phyloP scores from a whole-genome alignment of 2,329 filamentous ascomycete genomes.

The Venturia carpophila region DNA sequence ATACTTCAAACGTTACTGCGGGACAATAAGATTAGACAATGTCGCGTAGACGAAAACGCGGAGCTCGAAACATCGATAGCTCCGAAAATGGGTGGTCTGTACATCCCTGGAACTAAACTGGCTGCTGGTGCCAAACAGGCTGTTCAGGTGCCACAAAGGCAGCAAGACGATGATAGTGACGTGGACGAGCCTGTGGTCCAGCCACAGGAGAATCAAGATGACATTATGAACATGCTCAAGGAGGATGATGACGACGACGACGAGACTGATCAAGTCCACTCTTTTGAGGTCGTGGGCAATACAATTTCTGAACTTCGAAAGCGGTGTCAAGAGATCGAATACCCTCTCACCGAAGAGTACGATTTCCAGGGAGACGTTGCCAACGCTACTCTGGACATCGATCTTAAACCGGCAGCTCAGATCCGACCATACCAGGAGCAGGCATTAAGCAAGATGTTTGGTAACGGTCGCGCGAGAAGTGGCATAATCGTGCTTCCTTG shows the following conservation, averaged over 20 bases:
- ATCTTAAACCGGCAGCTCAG: conserved; percentile 78
- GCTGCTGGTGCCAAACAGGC: conserved; percentile 81
- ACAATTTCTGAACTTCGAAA: conserved; percentile 83
- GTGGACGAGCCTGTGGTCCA: conserved; percentile 18
- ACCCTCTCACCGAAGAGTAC: conserved; percentile 91
- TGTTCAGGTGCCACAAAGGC: conserved; percentile 33
- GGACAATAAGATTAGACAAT: conserved; percentile 72
- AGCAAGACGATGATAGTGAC: conserved; percentile 49
- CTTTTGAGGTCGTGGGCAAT: conserved; percentile 80
- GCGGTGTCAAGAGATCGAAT: conserved; percentile 76
- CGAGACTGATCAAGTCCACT: conserved; percentile 77
- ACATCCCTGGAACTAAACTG: conserved; percentile 91
- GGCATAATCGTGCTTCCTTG: conserved; percentile 96
- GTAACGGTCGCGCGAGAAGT: conserved; percentile 92
- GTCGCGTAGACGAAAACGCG: conserved; percentile 65
- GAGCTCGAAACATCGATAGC: conserved; percentile 72
- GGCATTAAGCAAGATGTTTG: conserved; percentile 98
- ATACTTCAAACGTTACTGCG: conserved; percentile 81
- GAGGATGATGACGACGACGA: conserved; percentile 81
- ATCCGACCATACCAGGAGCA: conserved; percentile 96
- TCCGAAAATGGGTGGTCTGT: conserved; percentile 76
- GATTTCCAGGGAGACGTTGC: conserved; percentile 87
- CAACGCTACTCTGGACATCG: conserved; percentile 89
- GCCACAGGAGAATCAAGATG: conserved; percentile 29
- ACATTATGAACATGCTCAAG: conserved; percentile 58